These are phyloP conservation scores for Xylariales sp. DNA, from an alignment of 2,329 filamentous ascomycete genomes.

Conservation along the genomic window DNA sequence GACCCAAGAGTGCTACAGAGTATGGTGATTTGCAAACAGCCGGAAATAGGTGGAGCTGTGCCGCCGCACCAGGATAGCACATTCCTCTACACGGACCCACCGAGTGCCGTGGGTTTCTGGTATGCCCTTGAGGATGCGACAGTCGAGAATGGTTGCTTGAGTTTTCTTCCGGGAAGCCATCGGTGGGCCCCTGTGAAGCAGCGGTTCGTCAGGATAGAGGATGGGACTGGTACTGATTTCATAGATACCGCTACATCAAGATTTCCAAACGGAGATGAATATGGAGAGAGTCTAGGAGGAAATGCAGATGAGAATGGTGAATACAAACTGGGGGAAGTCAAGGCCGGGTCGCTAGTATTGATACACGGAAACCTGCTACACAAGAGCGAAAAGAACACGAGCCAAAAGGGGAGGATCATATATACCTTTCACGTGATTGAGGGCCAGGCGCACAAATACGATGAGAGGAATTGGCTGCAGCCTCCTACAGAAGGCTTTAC, in stretches of 20 bases:
- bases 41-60: constrained; percentile 88
- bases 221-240: constrained; percentile 60
- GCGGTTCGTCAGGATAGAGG: constrained; percentile 65
- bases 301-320: constrained; percentile 39
- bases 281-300: constrained; percentile 37
- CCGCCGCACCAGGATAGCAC: constrained; percentile 89
- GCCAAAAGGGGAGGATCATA: constrained; percentile 81
- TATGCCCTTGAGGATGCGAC: constrained; percentile 94
- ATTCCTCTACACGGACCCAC: constrained; percentile 86
- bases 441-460: constrained; percentile 67
- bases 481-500: constrained; percentile 78
- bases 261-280: constrained; percentile 55
- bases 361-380: constrained; percentile 96
- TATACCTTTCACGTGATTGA: constrained; percentile 99
- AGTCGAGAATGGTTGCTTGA: constrained; percentile 79
- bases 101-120: constrained; percentile 92
- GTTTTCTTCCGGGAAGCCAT: constrained; percentile 81
- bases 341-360: constrained; percentile 82
- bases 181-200: constrained; percentile 61
- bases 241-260: constrained; percentile 60
- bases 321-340: constrained; percentile 81
- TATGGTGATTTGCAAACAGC: constrained; percentile 99
- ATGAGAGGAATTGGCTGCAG: constrained; percentile 89
- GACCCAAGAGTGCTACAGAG: constrained; percentile 81
- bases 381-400: constrained; percentile 91